These are phyloP conservation scores for Kuraishia floccosa DNA, from an alignment of 805 yeast species.

Conservation along the genomic window DNA sequence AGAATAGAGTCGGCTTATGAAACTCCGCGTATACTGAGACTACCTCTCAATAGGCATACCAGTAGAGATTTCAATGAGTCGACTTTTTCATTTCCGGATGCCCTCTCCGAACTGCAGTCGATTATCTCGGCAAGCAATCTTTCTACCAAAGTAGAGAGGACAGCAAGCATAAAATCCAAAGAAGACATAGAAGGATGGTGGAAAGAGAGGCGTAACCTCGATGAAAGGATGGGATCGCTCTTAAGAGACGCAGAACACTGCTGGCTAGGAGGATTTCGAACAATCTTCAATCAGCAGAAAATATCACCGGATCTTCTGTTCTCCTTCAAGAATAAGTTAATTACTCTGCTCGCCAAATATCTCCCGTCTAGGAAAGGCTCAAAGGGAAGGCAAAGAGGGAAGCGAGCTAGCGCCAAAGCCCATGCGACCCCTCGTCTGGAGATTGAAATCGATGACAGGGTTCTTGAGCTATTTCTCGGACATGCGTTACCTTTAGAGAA, in stretches of 20 bases:
- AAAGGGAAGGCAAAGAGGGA: constrained; percentile 6
- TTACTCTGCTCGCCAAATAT: constrained; percentile 27
- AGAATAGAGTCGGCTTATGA: constrained; percentile 21
- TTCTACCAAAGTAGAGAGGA: constrained; percentile 43
- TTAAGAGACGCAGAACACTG: constrained; percentile 43
- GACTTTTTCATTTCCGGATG: constrained; percentile 30
- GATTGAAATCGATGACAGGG: constrained; percentile 28
- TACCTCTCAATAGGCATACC: constrained; percentile 47
- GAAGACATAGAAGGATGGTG: constrained; percentile 72
- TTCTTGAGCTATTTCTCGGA: constrained; percentile 43
- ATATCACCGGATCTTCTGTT: constrained; percentile 14
- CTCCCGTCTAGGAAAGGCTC: constrained; percentile 32
- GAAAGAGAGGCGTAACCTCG: constrained; percentile 53
- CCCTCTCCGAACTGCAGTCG: constrained; percentile 28
- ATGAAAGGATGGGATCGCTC: constrained; percentile 39
- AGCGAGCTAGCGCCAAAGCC: constrained; percentile 1
- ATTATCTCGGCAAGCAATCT: constrained; percentile 54
- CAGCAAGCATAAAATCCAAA: constrained; percentile 38
- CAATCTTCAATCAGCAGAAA: constrained; percentile 36
- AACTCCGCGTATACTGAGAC: constrained; percentile 34
- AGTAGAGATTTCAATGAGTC: constrained; percentile 31
- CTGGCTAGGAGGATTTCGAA: constrained; percentile 75
- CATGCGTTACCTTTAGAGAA: constrained; percentile 16
- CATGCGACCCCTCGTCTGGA: neutral
- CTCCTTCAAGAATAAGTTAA: constrained; percentile 24